Conservation (phyloP, 2,329 filamentous ascomycete species). For the Sclerotinia subarctica region DNA sequence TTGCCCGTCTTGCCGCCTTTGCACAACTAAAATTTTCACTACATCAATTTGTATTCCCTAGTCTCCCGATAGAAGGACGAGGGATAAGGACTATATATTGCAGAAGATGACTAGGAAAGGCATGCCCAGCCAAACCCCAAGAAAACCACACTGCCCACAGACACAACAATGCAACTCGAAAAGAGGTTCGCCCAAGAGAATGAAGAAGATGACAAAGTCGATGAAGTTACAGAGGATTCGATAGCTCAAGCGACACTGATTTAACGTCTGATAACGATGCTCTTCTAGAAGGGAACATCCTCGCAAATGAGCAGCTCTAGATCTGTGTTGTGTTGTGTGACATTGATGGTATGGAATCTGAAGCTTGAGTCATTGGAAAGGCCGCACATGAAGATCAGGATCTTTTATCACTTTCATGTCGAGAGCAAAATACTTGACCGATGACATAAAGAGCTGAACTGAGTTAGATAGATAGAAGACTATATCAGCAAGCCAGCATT, state of each 20-base stretch:
- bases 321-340: conserved; percentile 21
- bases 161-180: neutral
- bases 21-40: neutral
- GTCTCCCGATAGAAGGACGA: conserved; percentile 19
- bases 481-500: conserved; percentile 23
- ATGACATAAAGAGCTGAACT: neutral
- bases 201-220: neutral
- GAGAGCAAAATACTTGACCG: neutral
- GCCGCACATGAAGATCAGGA: neutral
- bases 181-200: neutral
- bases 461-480: conserved; percentile 15
- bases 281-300: conserved; percentile 21
- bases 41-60: conserved; percentile 24
- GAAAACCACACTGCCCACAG: neutral
- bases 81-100: conserved; percentile 19
- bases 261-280: conserved; percentile 9
- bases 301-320: conserved; percentile 22
- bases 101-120: neutral
- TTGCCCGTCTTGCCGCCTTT: too few species aligned
- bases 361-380: neutral
- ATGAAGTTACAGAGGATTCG: neutral
- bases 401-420: conserved; percentile 1
- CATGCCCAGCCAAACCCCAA: neutral
- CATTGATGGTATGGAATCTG: conserved; percentile 17
- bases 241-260: conserved; percentile 1